Evolutionary conservation across 179 eudicot genomes (phyloP), one percentile per base, ranked within the genome.

Genomic region (Silene noctiflora): DNA sequence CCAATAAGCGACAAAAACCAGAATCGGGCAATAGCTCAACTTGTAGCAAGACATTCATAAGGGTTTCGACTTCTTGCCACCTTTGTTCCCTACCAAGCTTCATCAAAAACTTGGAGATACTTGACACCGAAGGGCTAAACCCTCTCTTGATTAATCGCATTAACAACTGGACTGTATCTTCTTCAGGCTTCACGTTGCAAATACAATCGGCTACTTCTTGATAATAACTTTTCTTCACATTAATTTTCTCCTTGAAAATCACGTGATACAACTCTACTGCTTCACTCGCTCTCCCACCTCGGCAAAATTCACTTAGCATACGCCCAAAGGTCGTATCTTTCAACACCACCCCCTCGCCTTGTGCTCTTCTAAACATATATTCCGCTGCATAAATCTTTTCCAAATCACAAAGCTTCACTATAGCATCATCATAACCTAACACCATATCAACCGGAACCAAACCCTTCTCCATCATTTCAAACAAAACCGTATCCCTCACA

Each of bases 341-440:
- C 73, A 94, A 67, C 67, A 75, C 71, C 67, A 83, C 48, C 31
- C 82, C 80, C 69, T 80, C 89, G 25, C 68, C 85, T 33, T 48
- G 48, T 11, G 89, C 92, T 83, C 83, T 81, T 76, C 72, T 75
- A 73, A 84, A 86, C 73, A 94, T 76, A 83, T 84, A 80, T 20
- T 84, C 85, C 56, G 88, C 90, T 0, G 92, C 98, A 86, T 84
- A 85, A 1, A 88, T 77, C 74, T 82, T 92, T 6, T 85, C 91
- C 77, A 85, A 24, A 59, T 88, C 91, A 81, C 88, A 86, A 65
- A 92, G 84, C 84, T 85, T 90, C 79, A 76, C 86, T 27, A 94
- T 83, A 58, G 88, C 68, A 62, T 39, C 73, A 88, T 90, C 86
- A 82, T 76, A 89, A 24, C 80, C 90, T 8, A 74, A 44, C 17